Evolutionary conservation across 163 green algal species (phyloP).

Genomic region (Scenedesmus sp.): DNA sequence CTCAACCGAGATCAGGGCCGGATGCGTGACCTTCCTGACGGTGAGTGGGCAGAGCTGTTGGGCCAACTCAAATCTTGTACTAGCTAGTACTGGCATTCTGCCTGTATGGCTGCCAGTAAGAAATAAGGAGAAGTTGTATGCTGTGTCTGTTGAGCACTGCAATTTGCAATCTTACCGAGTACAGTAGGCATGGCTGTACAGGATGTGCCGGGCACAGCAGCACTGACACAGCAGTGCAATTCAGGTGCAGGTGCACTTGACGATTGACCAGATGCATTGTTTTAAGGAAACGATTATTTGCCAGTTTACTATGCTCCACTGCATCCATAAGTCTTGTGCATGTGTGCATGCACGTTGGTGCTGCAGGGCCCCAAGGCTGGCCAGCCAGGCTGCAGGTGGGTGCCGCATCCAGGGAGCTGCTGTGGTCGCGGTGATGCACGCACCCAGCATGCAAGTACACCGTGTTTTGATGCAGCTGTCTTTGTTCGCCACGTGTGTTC

Average conservation of each 20-base stretch:
- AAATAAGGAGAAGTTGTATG: too few relatives aligned
- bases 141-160: neutral
- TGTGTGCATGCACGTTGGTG: conserved; percentile 10
- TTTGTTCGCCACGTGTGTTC: neutral
- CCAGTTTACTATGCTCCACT: too few relatives aligned
- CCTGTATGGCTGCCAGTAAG: too few relatives aligned
- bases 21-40: conserved; percentile 85
- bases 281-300: too few relatives aligned
- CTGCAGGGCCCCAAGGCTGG: conserved; percentile 33
- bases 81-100: too few relatives aligned
- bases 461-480: neutral
- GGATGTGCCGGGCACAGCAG: neutral
- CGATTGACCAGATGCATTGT: too few relatives aligned
- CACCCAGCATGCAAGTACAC: too few relatives aligned
- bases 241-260: too few relatives aligned
- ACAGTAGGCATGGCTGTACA: neutral
- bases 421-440: too few relatives aligned
- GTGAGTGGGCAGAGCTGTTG: conserved; percentile 43
- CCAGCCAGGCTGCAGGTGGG: conserved; percentile 38
- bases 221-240: neutral
- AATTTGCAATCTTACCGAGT: neutral
- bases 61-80: too few relatives aligned
- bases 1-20: conserved; percentile 78
- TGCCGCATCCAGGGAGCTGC: too few relatives aligned
- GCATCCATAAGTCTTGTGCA: neutral